These are phyloP conservation scores for Rhytidiadelphus loreus DNA, from an alignment of 225 moss, liverwort and hornwort species.

Conservation along the genomic window DNA sequence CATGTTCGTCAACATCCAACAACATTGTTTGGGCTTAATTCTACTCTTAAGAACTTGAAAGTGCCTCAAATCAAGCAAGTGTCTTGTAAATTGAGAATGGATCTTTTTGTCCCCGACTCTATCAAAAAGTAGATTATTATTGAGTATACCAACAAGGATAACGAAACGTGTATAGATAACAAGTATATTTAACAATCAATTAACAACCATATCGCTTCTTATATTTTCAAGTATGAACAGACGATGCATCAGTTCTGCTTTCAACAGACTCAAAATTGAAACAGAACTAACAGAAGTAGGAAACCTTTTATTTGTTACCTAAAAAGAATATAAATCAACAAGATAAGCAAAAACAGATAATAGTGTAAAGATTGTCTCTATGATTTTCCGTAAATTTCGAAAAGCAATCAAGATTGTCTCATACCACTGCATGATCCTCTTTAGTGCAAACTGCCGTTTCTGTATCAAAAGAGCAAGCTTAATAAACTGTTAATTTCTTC, in stretches of 20 bases:
- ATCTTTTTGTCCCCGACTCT: not conserved
- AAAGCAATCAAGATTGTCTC: not conserved
- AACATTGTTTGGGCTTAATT: not conserved
- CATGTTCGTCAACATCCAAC: not conserved
- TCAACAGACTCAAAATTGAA: not conserved
- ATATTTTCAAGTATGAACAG: not conserved
- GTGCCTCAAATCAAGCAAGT: not conserved
- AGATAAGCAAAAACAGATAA: not conserved
- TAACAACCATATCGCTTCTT: not conserved
- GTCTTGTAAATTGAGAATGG: too few species aligned
- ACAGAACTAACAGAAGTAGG: not conserved
- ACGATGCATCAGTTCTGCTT: not conserved
- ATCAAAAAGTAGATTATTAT: not conserved
- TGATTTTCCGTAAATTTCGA: not conserved
- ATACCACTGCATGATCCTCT: not conserved
- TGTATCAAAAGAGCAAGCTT: not conserved
- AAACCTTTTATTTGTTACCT: not conserved
- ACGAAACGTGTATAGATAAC: not conserved
- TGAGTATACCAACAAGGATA: not conserved
- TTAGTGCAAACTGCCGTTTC: not conserved
- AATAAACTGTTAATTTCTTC: not conserved
- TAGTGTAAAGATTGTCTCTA: not conserved
- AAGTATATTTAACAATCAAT: not conserved
- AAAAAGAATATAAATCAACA: not conserved
- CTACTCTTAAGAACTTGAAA: not conserved